phyloP scores from a whole-genome alignment of 495 filamentous ascomycete genomes.

The Delitschia confertaspora region DNA sequence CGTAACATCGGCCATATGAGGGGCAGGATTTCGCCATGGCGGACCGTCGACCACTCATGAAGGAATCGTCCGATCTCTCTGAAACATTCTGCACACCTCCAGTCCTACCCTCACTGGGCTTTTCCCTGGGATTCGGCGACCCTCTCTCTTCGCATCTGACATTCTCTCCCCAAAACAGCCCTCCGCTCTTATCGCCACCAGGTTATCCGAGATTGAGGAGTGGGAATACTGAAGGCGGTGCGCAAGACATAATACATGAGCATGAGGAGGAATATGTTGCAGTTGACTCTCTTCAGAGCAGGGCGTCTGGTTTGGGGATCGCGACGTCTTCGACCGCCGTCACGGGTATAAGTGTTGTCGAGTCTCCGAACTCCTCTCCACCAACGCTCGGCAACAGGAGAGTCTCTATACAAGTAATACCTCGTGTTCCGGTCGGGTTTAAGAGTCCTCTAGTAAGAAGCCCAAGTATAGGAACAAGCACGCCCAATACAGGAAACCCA shows the following conservation, averaged over 20 bases:
- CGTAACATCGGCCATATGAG: too few relatives aligned
- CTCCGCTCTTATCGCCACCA: constrained; percentile 8
- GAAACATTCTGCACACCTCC: constrained; percentile 10
- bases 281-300: constrained; percentile 1
- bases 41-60: constrained; percentile 22
- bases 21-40: too few relatives aligned
- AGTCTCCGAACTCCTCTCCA: too few relatives aligned
- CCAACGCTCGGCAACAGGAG: constrained; percentile 1
- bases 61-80: constrained; percentile 20
- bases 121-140: constrained; percentile 13
- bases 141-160: neutral
- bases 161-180: constrained; percentile 5
- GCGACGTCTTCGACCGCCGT: constrained; percentile 2
- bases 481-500: constrained; percentile 21
- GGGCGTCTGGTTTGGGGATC: constrained; percentile 21
- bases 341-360: neutral
- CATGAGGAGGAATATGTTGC: constrained; percentile 17
- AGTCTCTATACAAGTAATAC: constrained; percentile 21
- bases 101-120: constrained; percentile 17
- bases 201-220: constrained; percentile 20
- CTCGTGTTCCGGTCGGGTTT: constrained; percentile 12
- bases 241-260: constrained; percentile 9
- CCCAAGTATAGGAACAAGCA: neutral
- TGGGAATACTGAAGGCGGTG: constrained; percentile 6
- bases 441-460: constrained; percentile 8